Conservation (phyloP, 768 basidiomycete genomes). For the Grammothele lineata region DNA sequence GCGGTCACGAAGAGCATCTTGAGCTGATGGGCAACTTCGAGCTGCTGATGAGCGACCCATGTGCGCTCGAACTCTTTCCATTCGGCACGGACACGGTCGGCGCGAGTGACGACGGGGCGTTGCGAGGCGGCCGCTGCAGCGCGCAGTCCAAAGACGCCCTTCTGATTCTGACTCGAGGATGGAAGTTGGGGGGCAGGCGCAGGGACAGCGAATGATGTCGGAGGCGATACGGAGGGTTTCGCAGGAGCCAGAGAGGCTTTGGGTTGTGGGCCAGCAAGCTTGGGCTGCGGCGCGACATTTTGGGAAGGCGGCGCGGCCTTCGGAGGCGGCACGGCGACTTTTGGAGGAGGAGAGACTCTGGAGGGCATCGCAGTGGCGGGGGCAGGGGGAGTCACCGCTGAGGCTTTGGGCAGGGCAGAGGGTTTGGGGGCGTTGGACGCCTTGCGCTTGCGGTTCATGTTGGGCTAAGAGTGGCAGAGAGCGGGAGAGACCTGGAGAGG, state of each 20-base stretch:
- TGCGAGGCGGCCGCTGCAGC: slow-evolving; percentile 1
- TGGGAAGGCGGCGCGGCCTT: slow-evolving; percentile 1
- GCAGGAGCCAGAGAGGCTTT: not conserved
- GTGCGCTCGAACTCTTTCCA: slow-evolving; percentile 9
- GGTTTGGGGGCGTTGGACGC: slow-evolving; percentile 8
- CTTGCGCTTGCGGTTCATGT: slow-evolving; percentile 13
- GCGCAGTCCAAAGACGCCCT: not conserved
- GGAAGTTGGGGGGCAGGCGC: not conserved
- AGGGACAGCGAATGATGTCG: slow-evolving; percentile 3
- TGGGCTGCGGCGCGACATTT: slow-evolving; percentile 1
- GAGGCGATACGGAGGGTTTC: slow-evolving; percentile 1
- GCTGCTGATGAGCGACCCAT: slow-evolving; percentile 9
- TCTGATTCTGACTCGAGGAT: too few relatives aligned
- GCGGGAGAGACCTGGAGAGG: slow-evolving; percentile 7
- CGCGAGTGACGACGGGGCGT: slow-evolving; percentile 4
- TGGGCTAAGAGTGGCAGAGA: slow-evolving; percentile 3
- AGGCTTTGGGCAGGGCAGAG: slow-evolving; percentile 12
- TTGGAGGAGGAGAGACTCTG: slow-evolving; percentile 8
- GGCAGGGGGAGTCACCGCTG: slow-evolving; percentile 2
- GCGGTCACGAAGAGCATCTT: slow-evolving; percentile 4
- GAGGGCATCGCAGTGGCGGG: slow-evolving; percentile 1
- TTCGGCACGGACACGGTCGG: slow-evolving; percentile 9
- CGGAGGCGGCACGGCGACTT: slow-evolving; percentile 5
- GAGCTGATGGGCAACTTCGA: slow-evolving; percentile 4
- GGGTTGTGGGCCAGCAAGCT: slow-evolving; percentile 4